Evolutionary conservation across 305 asterid species (phyloP).

Genomic region (Andrographis paniculata): DNA sequence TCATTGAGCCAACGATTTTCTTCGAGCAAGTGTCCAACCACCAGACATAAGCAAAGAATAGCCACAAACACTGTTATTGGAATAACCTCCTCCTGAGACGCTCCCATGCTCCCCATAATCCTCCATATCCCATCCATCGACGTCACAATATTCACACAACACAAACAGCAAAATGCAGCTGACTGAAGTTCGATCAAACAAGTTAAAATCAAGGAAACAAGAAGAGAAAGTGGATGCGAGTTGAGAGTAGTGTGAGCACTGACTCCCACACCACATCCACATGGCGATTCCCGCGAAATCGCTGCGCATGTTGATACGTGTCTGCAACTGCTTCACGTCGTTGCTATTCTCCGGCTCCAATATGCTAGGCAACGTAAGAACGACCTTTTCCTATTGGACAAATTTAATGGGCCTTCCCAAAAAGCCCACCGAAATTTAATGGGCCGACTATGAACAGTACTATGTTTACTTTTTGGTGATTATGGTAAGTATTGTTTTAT

Average conservation of each 20-base stretch:
- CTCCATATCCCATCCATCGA: slow-evolving; percentile 24
- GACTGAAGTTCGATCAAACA: neutral
- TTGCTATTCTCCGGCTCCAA: neutral
- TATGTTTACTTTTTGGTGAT: too few relatives aligned
- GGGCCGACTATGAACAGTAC: too few relatives aligned
- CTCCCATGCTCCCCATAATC: slow-evolving; percentile 25
- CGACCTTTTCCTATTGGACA: too few relatives aligned
- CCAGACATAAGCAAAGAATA: slow-evolving; percentile 64
- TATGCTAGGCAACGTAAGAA: too few relatives aligned
- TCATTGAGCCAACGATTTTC: slow-evolving; percentile 90
- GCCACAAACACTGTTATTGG: slow-evolving; percentile 76
- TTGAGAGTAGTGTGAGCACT: too few relatives aligned
- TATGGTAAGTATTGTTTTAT: too few relatives aligned
- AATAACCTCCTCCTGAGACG: slow-evolving; percentile 43
- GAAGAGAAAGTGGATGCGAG: neutral
- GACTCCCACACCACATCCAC: too few relatives aligned
- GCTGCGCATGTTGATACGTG: slow-evolving; percentile 20
- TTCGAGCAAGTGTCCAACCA: slow-evolving; percentile 72
- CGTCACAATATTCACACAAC: neutral
- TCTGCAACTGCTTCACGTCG: slow-evolving; percentile 13
- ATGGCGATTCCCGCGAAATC: slow-evolving; percentile 27
- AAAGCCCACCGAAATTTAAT: too few relatives aligned
- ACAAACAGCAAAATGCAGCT: neutral
- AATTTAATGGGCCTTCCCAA: too few relatives aligned
- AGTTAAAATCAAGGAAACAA: neutral